phyloP scores from a whole-genome alignment of 169 alveolate species.

The Plasmodium inui region DNA sequence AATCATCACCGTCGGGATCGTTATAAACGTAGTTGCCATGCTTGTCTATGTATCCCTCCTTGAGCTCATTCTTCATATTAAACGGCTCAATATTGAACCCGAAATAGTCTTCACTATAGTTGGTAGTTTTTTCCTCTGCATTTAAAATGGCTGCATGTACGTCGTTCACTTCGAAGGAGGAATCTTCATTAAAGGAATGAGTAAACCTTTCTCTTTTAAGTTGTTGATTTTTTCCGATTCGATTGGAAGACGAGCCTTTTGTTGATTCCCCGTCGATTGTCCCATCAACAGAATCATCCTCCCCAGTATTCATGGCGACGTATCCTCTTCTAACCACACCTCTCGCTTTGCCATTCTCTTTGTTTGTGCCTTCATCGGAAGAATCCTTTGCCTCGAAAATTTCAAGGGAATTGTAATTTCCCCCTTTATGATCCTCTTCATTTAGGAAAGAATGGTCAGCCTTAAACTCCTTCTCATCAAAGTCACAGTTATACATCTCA shows the following conservation, averaged over 20 bases:
- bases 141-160: slow-evolving; percentile 45
- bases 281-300: neutral
- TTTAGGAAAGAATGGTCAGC: slow-evolving; percentile 18
- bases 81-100: slow-evolving; percentile 79
- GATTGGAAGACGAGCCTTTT: neutral
- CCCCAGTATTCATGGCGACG: neutral
- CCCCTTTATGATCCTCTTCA: neutral
- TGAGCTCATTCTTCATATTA: slow-evolving; percentile 78
- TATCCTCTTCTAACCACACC: neutral
- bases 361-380: neutral
- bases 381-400: neutral
- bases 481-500: slow-evolving; percentile 39
- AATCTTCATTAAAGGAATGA: slow-evolving; percentile 69
- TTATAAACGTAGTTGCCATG: slow-evolving; percentile 76
- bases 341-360: neutral
- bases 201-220: slow-evolving; percentile 37
- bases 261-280: neutral
- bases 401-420: neutral
- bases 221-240: neutral
- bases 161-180: slow-evolving; percentile 59
- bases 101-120: slow-evolving; percentile 64
- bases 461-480: slow-evolving; percentile 29
- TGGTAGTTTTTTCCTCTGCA: slow-evolving; percentile 57
- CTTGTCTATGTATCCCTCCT: slow-evolving; percentile 78
- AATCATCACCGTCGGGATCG: slow-evolving; percentile 27